Evolutionary conservation across 192 early-diverging fungal species (phyloP), one percentile per base, ranked within the genome.

Genomic region (Umbelopsis isabellina): DNA sequence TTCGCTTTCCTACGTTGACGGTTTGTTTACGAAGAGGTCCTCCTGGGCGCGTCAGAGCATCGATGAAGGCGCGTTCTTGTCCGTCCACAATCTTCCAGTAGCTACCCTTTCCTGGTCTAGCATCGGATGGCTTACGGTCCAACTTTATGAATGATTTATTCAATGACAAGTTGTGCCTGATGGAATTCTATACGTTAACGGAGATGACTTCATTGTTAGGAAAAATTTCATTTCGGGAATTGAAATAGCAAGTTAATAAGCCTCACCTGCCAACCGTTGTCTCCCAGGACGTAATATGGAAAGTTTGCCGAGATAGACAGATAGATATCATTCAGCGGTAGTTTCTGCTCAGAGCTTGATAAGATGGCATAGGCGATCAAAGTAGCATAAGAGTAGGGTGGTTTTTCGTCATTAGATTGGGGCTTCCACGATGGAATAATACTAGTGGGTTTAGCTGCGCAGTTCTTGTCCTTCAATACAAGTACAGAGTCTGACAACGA

Each of bases 281-380:
- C 65, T 9, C 89, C 88, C 2, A 86, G 84, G 30, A 85, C 83
- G 68, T 85, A 85, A 70, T 86, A 91, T 0, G 92, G 92, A 64
- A 91, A 93, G 44, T 88, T 79, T 0, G 73, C 72, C 49, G 85
- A 83, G n/a, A 94, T 86, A 79, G 90, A 93, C 13, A 85, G 68
- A 79, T 97, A 97, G 41, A 97, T 94, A 48, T 94, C 93, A n/a
- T 83, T 87, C 22, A 97, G 79, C 1, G 94, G 93, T 68, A 95
- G 76, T 33, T 83, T 82, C 6, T 81, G 71, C 37, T 82, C 78
- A 18, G 83, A 75, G 12, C 83, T 83, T 6, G 82, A 72, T 6
- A 89, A 45, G 51, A 97, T 92, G 1, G 92, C 95, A 49, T 95
- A 86, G 0, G 88, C 86, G 27, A 97, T 94, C 11, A 97, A 72